phyloP scores from a whole-genome alignment of 345 rosid genomes.

The Eucalyptus dawsonii region DNA sequence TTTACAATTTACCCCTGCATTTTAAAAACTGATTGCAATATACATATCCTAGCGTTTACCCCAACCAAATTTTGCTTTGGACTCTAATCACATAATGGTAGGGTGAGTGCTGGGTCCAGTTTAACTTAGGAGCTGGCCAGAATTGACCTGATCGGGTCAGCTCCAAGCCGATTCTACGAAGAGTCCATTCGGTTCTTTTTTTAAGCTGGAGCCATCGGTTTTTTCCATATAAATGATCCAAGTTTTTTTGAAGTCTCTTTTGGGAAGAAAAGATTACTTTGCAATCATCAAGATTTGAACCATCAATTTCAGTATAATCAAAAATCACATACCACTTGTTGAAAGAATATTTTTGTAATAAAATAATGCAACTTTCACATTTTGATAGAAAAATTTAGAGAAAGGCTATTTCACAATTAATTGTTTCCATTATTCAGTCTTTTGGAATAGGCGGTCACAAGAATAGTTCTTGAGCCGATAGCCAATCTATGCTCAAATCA shows the following conservation, averaged over 20 bases:
- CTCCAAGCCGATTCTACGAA: background rate
- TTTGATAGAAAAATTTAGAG: background rate
- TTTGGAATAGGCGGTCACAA: background rate
- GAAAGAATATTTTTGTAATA: background rate
- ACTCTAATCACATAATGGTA: background rate
- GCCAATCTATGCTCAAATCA: background rate
- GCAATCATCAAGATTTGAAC: background rate
- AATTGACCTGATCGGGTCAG: background rate
- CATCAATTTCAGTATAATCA: background rate
- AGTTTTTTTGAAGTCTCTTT: background rate
- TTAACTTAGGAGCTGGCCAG: background rate
- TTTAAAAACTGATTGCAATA: background rate
- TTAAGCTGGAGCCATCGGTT: background rate
- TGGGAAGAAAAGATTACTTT: background rate
- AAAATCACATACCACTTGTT: background rate
- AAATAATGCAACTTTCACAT: background rate
- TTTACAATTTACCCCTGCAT: background rate
- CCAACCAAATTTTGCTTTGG: background rate
- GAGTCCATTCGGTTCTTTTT: background rate
- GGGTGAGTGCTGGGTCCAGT: background rate
- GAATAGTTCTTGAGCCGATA: background rate
- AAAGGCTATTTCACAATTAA: background rate
- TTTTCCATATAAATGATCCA: background rate
- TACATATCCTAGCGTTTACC: background rate
- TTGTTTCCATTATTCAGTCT: background rate